Percentiles rank a stretch among this genome's conserved stretches.
Conservation (phyloP, 2,329 filamentous ascomycete genomes). For the Chaetomium globosum region DNA sequence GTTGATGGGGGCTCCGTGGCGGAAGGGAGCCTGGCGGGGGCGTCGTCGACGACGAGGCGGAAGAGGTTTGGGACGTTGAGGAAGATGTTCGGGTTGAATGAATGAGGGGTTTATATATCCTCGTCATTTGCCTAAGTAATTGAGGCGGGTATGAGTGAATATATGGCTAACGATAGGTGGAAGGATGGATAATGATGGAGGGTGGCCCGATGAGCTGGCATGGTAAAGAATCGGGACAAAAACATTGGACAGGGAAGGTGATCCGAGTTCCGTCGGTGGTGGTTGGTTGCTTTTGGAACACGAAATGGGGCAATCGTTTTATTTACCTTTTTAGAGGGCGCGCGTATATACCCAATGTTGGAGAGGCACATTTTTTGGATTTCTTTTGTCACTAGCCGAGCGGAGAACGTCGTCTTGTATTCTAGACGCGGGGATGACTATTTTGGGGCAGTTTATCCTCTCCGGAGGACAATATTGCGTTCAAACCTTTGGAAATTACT, state of each 20-base stretch:
- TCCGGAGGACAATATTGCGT: no score
- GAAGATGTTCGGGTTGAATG: conserved; percentile 62
- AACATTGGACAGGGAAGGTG: background rate
- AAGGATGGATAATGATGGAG: background rate
- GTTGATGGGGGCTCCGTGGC: conserved; percentile 20
- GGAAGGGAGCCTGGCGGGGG: conserved; percentile 22
- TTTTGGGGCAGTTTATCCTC: background rate
- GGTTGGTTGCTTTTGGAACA: background rate
- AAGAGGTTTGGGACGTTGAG: conserved; percentile 71
- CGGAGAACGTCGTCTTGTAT: background rate
- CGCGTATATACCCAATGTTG: conserved; percentile 17
- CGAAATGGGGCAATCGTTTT: conserved; percentile 2
- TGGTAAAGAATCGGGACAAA: background rate
- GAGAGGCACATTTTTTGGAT: conserved; percentile 5
- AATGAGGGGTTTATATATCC: conserved; percentile 30
- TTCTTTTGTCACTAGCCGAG: background rate
- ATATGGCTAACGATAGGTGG: background rate
- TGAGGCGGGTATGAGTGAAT: background rate
- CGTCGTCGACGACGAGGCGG: conserved; percentile 47
- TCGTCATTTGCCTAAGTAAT: background rate
- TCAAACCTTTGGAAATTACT: no score
- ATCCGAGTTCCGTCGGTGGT: no score
- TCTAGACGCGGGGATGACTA: background rate
- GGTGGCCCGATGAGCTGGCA: background rate
- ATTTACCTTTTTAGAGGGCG: background rate